These are phyloP conservation scores for Mollisiaceae sp. DNA, from an alignment of 2,329 filamentous ascomycete species.

Conservation along the genomic window DNA sequence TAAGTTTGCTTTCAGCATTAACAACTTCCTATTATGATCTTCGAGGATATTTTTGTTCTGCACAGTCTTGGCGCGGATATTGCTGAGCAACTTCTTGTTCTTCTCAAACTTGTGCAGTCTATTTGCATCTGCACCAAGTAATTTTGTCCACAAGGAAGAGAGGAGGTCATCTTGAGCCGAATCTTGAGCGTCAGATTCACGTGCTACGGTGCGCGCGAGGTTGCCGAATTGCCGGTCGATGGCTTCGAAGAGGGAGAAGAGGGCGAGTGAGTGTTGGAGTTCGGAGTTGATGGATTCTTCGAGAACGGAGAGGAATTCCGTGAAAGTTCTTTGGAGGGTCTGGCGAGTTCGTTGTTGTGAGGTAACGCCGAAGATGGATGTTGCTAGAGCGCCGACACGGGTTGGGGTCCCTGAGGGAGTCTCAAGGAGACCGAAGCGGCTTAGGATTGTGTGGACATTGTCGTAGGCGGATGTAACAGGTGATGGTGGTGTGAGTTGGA, in stretches of 20 bases:
- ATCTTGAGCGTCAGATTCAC: constrained; percentile 82
- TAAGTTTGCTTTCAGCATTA: constrained; percentile 84
- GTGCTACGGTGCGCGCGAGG: constrained; percentile 81
- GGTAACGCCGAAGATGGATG: constrained; percentile 78
- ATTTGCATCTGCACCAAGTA: constrained; percentile 76
- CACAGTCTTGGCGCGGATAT: constrained; percentile 82
- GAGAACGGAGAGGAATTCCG: constrained; percentile 83
- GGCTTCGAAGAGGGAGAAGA: constrained; percentile 89
- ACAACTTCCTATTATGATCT: constrained; percentile 82
- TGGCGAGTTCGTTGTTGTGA: constrained; percentile 79
- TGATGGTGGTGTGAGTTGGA: constrained; percentile 65
- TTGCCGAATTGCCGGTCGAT: constrained; percentile 92
- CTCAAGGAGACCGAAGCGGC: constrained; percentile 65
- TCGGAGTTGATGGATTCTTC: constrained; percentile 90
- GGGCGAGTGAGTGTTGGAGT: constrained; percentile 75
- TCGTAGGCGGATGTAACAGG: constrained; percentile 76
- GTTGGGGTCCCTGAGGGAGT: constrained; percentile 63
- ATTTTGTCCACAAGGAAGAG: constrained; percentile 81
- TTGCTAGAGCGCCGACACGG: constrained; percentile 69
- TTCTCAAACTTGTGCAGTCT: constrained; percentile 89
- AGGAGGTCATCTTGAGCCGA: constrained; percentile 81
- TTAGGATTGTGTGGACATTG: constrained; percentile 81
- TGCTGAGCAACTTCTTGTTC: constrained; percentile 79
- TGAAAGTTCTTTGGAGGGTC: constrained; percentile 85
- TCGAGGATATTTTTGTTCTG: constrained; percentile 86